phyloP scores from a whole-genome alignment of 2,329 filamentous ascomycete genomes.

The Colletotrichum sansevieriae region DNA sequence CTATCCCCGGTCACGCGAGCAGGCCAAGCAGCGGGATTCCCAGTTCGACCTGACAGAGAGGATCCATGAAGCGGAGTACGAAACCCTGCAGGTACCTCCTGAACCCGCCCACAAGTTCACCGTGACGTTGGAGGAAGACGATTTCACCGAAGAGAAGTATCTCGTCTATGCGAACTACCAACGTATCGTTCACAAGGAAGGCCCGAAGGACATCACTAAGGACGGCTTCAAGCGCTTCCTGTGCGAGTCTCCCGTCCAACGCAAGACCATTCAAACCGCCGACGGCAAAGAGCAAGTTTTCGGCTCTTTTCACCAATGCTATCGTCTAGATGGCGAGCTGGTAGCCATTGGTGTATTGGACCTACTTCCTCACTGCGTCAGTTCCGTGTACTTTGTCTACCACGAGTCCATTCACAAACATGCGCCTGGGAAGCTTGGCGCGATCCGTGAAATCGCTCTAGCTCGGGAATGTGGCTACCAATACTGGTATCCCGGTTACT shows the following conservation, averaged over 20 bases:
- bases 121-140: conserved; percentile 77
- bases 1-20: conserved; percentile 76
- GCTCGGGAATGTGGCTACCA: conserved; percentile 77
- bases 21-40: conserved; percentile 72
- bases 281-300: conserved; percentile 68
- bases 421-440: conserved; percentile 81
- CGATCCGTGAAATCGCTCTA: conserved; percentile 78
- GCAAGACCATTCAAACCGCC: conserved; percentile 56
- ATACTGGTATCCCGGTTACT: conserved; percentile 86
- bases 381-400: conserved; percentile 87
- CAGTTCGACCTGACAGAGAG: conserved; percentile 76
- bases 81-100: conserved; percentile 67
- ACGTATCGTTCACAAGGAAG: conserved; percentile 77
- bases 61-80: conserved; percentile 77
- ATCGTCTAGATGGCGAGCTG: conserved; percentile 80
- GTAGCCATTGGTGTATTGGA: conserved; percentile 84
- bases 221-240: conserved; percentile 78
- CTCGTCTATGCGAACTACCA: conserved; percentile 82
- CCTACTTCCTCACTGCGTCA: conserved; percentile 81
- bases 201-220: conserved; percentile 68
- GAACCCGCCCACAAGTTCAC: conserved; percentile 76
- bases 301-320: conserved; percentile 86
- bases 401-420: conserved; percentile 79
- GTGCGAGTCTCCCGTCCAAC: conserved; percentile 76
- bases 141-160: conserved; percentile 83